Base-by-base conservation (phyloP, 805 yeast genomes). In the Saccharomycopsis fodiens region DNA sequence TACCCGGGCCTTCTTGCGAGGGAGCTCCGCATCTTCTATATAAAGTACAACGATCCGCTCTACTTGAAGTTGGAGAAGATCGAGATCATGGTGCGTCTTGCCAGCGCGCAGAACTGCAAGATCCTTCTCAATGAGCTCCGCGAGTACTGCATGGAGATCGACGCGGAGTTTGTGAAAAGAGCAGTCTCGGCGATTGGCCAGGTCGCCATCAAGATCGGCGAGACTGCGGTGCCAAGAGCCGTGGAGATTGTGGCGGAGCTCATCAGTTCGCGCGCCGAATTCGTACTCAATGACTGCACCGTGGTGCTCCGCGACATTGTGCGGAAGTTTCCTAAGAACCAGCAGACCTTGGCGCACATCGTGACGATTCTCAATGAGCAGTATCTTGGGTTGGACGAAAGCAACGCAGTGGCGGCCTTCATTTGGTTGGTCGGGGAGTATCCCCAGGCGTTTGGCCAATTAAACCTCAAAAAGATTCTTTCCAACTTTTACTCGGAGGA, bases 1-100 rank as follows among this genome's bases (percentile, higher is more conserved):
- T 87, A 85, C 62, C 97, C 98, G 3, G 73, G 71, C 41, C 70
- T 91, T 19, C 69, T 91, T 48, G 70, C 82, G 15, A 78, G 79
- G 52, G 96, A 91, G 59, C 67, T 88, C 56, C 76, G 95, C 54
- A 93, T 89, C 5, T 93, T 93, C 57, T 91, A 85, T 69, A 79
- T 91, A 59, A 88, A 88, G 62, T 88, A 76, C 67, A 83, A 80
- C 60, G 85, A 89, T 70, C 85, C 96, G 49, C 63, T 85, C 44
- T 85, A 85, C 58, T 67, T 85, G 49, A 85, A 85, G 58, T 63
- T 83, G 50, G 93, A 84, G 55, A 85, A 85, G 57, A 68, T 85
- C 49, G 93, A 84, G 55, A 79, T 83, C 20, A 67, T 84, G 69
- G 77, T 82, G 1, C 73, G 91, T 57, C 66, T 84, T 45, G 80